Conservation (phyloP, 2,329 filamentous ascomycete genomes). For the Sphaceloma murrayae region DNA sequence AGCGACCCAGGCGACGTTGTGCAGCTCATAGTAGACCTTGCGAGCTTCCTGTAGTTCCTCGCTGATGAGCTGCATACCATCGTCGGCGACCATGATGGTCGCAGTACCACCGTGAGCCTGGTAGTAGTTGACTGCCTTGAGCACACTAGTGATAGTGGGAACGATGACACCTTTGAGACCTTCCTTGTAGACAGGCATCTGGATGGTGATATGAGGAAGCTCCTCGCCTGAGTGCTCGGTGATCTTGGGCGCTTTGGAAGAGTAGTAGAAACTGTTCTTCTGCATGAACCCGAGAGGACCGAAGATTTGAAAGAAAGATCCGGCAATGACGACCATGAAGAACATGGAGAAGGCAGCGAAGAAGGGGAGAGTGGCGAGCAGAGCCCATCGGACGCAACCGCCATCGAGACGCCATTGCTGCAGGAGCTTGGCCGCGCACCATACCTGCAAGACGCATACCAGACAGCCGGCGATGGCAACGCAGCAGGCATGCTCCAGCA, state of each 20-base stretch:
- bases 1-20: slow-evolving; percentile 42
- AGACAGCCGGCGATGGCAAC: slow-evolving; percentile 7
- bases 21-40: slow-evolving; percentile 41
- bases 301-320: slow-evolving; percentile 25
- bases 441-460: slow-evolving; percentile 10
- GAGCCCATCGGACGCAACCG: slow-evolving; percentile 9
- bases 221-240: slow-evolving; percentile 20
- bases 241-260: slow-evolving; percentile 26
- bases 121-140: slow-evolving; percentile 40
- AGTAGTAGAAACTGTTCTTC: slow-evolving; percentile 32
- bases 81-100: slow-evolving; percentile 59
- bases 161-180: slow-evolving; percentile 32
- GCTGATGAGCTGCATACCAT: slow-evolving; percentile 54
- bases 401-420: slow-evolving; percentile 14
- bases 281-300: slow-evolving; percentile 30
- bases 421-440: slow-evolving; percentile 12
- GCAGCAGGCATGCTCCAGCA: slow-evolving; percentile 9
- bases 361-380: slow-evolving; percentile 13
- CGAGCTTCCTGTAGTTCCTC: slow-evolving; percentile 34
- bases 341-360: slow-evolving; percentile 15
- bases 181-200: slow-evolving; percentile 35
- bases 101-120: slow-evolving; percentile 51
- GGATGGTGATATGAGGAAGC: slow-evolving; percentile 47
- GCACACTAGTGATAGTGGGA: slow-evolving; percentile 30
- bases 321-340: slow-evolving; percentile 16